Evolutionary conservation across 805 yeast species (phyloP), one percentile per base, ranked within the genome.

Genomic region (Dipodascus albidus): DNA sequence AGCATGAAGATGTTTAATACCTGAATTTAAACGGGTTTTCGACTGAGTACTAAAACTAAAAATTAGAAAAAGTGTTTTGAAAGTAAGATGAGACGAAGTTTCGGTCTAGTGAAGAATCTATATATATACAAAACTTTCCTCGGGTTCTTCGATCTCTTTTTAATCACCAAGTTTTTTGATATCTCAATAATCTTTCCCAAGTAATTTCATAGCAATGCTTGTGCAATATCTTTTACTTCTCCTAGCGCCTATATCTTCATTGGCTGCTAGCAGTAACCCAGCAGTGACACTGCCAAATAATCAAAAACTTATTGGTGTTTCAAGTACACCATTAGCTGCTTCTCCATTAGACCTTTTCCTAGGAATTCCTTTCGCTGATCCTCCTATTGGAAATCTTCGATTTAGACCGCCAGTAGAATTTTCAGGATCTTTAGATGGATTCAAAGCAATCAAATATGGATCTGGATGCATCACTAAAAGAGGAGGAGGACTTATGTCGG

Each of bases 281-380:
- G 11, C 33, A 27, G 33, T 27, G 33, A 27, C 33, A 27, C 33
- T 27, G 9, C 6, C 9, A 27, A 27, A 27, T 11, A 11, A 27
- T 27, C 33, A 27, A 27, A 6, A 27, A 27, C 6, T 27, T 27
- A 27, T 11, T 6, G 33, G 33, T 27, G 33, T 27, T 11, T 6
- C 9, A 27, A 6, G 6, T 6, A 6, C 6, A 27, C 33, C 33
- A 27, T 27, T 11, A 11, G 11, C 6, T 27, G 33, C 9, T 11
- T 11, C 33, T 6, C 9, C 6, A 11, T 11, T 27, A 27, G 33
- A 27, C 33, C 9, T 11, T 6, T 47, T 47, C n/a, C 49, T 9
- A 17, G 49, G 49, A 22, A 57, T 67, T 33, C 68, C 67, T 4
- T 67, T 60, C 54, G 68, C 69, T 6, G 55, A 60, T 27, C 63